Conservation (phyloP, 129 eudicot genomes). For the Pittosporum tobira region DNA sequence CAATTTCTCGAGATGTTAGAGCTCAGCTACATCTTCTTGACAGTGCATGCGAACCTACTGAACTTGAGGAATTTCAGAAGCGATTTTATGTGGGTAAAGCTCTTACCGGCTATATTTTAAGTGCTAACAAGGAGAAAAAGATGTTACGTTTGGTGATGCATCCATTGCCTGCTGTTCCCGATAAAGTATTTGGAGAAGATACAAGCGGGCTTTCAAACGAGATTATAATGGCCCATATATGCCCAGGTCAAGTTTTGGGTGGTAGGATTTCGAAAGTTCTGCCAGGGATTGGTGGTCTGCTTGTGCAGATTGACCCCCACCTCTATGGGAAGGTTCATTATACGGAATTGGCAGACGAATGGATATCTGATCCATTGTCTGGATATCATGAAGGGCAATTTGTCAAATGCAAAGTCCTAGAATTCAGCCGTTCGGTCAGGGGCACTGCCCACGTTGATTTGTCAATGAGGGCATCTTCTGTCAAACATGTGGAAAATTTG, state of each 20-base stretch:
- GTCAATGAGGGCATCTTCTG: conserved; percentile 46
- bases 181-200: conserved; percentile 16
- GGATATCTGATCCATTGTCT: conserved; percentile 64
- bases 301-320: conserved; percentile 74
- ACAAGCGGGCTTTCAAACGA: conserved; percentile 15
- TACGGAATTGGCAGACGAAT: conserved; percentile 55
- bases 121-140: conserved; percentile 48
- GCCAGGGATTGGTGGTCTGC: conserved; percentile 84
- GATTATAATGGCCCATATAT: conserved; percentile 34
- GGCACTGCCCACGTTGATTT: conserved; percentile 72
- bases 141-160: conserved; percentile 47
- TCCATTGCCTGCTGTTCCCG: conserved; percentile 27
- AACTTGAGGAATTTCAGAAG: conserved; percentile 58
- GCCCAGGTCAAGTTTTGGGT: conserved; percentile 49
- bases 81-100: conserved; percentile 55
- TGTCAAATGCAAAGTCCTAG: conserved; percentile 78
- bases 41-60: conserved; percentile 57
- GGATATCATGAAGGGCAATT: conserved; percentile 80
- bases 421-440: conserved; percentile 32
- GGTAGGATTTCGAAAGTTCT: conserved; percentile 78
- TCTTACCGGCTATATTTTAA: conserved; percentile 49
- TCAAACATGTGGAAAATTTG: conserved; percentile 35
- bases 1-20: conserved; percentile 63
- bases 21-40: conserved; percentile 76
- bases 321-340: conserved; percentile 81